Conservation (phyloP, 495 filamentous ascomycete species). For the Melanomma pulvis-pyrius region DNA sequence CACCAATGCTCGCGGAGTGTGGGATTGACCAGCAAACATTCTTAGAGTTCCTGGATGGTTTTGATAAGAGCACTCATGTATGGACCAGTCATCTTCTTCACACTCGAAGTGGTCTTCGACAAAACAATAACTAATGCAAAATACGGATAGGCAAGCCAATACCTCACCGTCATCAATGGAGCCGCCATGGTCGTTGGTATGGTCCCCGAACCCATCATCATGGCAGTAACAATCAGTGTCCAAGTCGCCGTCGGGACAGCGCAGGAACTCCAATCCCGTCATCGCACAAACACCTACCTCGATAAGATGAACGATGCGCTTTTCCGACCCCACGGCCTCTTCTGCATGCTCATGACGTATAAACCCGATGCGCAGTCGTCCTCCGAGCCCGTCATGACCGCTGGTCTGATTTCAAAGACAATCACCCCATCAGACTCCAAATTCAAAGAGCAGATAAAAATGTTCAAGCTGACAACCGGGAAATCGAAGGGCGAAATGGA, state of each 20-base stretch:
- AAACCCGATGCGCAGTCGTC: conserved; percentile 49
- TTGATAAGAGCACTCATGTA: conserved; percentile 45
- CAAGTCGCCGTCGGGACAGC: conserved; percentile 47
- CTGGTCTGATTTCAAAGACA: background rate
- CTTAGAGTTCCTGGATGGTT: conserved; percentile 57
- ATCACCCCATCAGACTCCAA: background rate
- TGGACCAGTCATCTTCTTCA: no score
- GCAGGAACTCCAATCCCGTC: conserved; percentile 40
- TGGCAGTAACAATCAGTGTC: conserved; percentile 52
- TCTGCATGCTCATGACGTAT: conserved; percentile 63
- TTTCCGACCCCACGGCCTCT: conserved; percentile 63
- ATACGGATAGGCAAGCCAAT: conserved; percentile 29
- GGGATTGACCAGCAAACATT: conserved; percentile 58
- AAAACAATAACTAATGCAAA: background rate
- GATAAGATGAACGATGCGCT: conserved; percentile 60
- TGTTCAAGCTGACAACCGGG: conserved; percentile 47
- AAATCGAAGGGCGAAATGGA: conserved; percentile 53
- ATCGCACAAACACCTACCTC: conserved; percentile 59
- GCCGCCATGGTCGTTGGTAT: conserved; percentile 31
- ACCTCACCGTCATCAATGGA: conserved; percentile 30
- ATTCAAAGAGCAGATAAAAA: conserved; percentile 45
- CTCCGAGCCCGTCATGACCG: conserved; percentile 25
- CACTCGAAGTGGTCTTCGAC: no score
- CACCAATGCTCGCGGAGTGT: conserved; percentile 54
- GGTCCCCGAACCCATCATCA: conserved; percentile 50